Conservation (phyloP, 2,329 filamentous ascomycete genomes). For the Curvularia sp. region DNA sequence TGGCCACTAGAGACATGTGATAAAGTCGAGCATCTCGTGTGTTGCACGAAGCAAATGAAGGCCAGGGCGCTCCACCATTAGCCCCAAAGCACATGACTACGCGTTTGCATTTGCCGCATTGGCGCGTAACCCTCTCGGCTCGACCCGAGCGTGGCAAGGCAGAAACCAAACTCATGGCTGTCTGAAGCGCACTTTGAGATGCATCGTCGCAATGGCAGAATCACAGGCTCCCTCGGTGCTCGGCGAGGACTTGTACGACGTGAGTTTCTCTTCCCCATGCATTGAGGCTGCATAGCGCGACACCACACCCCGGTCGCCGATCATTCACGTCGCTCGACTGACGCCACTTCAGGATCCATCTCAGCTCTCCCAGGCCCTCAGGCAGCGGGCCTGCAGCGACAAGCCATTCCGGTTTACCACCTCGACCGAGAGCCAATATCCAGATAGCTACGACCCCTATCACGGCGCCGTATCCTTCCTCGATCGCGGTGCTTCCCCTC, state of each 20-base stretch:
- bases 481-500: constrained; percentile 25
- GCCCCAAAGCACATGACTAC: constrained; percentile 24
- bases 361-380: constrained; percentile 46
- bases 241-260: constrained; percentile 42
- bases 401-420: constrained; percentile 33
- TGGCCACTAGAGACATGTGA: background rate
- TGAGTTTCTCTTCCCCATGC: constrained; percentile 35
- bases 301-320: constrained; percentile 37
- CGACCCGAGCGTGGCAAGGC: constrained; percentile 14
- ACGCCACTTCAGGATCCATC: constrained; percentile 44
- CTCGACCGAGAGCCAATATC: constrained; percentile 29
- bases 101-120: constrained; percentile 20
- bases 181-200: constrained; percentile 16
- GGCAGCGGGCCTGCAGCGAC: constrained; percentile 43
- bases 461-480: constrained; percentile 20
- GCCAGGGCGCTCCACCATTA: background rate
- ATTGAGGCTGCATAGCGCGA: constrained; percentile 22
- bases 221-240: constrained; percentile 40
- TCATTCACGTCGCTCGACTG: constrained; percentile 32
- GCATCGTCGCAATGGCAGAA: constrained; percentile 38
- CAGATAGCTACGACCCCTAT: constrained; percentile 15
- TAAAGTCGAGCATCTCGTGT: background rate
- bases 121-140: constrained; percentile 24
- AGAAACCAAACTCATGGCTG: constrained; percentile 26
- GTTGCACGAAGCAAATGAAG: background rate